These are phyloP conservation scores for Podaxis sp. DNA, from an alignment of 768 basidiomycete genomes.

Conservation along the genomic window DNA sequence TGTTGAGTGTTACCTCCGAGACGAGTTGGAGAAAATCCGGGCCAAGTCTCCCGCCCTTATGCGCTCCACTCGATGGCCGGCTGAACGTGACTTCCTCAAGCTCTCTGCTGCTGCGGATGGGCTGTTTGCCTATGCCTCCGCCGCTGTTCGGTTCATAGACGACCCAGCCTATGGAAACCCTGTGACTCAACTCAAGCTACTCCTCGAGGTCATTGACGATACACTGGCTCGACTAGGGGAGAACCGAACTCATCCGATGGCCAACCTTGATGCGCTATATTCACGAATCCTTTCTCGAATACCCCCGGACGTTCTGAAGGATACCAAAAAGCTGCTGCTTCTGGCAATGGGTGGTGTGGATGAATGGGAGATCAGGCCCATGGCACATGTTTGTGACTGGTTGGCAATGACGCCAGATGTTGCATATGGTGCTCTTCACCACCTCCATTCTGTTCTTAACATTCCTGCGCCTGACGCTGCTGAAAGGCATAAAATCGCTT, in stretches of 20 bases:
- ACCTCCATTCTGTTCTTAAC: neutral
- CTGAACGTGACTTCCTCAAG: neutral
- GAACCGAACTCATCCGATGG: neutral
- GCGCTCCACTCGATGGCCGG: neutral
- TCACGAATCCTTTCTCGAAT: neutral
- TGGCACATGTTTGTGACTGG: neutral
- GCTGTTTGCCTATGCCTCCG: neutral
- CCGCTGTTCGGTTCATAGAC: neutral
- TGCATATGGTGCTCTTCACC: neutral
- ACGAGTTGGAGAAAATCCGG: neutral
- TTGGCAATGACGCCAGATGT: neutral
- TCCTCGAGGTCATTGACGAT: neutral
- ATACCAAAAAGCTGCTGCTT: too few relatives aligned
- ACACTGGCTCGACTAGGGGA: too few relatives aligned
- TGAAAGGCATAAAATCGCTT: neutral
- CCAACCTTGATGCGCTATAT: slow-evolving; percentile 10
- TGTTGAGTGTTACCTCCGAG: neutral
- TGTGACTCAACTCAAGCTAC: neutral
- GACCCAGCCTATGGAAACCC: neutral
- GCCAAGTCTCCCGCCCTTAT: neutral
- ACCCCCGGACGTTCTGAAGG: too few relatives aligned
- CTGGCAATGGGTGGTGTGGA: too few relatives aligned
- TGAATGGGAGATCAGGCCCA: too few relatives aligned
- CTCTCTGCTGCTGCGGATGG: neutral
- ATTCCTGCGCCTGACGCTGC: neutral